phyloP scores from a whole-genome alignment of 2,329 filamentous ascomycete genomes.

The Akanthomyces muscarius region DNA sequence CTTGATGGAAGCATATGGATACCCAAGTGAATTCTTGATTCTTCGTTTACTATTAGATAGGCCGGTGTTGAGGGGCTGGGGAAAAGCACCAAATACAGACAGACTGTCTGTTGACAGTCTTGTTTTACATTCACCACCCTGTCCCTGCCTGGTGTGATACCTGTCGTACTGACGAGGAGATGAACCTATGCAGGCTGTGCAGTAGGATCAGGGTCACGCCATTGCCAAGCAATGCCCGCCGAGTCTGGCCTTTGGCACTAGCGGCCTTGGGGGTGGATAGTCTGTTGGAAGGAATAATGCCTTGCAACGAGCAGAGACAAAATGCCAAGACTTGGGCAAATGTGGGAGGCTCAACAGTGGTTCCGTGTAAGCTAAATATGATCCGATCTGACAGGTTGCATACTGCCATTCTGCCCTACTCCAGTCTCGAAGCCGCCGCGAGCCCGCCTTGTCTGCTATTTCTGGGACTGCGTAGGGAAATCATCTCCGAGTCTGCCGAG shows the following conservation, averaged over 20 bases:
- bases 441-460: background rate
- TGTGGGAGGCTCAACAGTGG: background rate
- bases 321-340: background rate
- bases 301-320: background rate
- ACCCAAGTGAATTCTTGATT: slow-evolving; percentile 13
- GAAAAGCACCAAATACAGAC: slow-evolving; percentile 5
- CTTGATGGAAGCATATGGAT: slow-evolving; percentile 15
- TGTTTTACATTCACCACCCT: background rate
- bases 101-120: background rate
- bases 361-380: slow-evolving; percentile 1
- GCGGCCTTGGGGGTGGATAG: slow-evolving; percentile 30
- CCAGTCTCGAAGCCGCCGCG: background rate
- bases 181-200: background rate
- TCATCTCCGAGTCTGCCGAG: background rate
- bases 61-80: background rate
- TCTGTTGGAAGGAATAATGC: background rate
- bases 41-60: slow-evolving; percentile 12
- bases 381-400: background rate
- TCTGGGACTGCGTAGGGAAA: too few relatives aligned
- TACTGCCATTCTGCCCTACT: background rate
- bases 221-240: slow-evolving; percentile 6
- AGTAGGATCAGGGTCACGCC: slow-evolving; percentile 1
- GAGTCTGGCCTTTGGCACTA: background rate
- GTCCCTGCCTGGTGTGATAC: background rate
- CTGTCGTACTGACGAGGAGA: background rate